Evolutionary conservation across 257 asterid species (phyloP), one percentile per base, ranked within the genome.

Genomic region (Nicotiana noctiflora): DNA sequence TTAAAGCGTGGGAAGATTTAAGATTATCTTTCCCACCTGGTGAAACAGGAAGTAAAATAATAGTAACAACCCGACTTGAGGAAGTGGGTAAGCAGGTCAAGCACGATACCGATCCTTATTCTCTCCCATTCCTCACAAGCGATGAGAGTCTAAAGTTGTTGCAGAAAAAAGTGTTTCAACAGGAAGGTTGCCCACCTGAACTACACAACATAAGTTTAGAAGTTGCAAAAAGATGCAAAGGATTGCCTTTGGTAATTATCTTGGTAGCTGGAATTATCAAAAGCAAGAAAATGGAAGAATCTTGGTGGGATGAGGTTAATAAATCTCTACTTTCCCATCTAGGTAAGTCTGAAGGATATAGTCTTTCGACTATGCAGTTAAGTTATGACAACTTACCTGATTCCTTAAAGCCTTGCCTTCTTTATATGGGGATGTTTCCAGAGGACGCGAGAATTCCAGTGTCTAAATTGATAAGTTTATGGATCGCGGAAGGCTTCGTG

Each of bases 211-310:
- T 17, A 18, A 78, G 81, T 14, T 11, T 8, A 14, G 60, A 0
- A 60, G 27, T 81, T 23, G 80, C 75, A 21, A 5, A 74, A 55
- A 81, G 4, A 55, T 81, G 84, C 52, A 34, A 81, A 55, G 80
- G 84, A 40, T 1, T 60, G 32, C 84, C 84, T 25, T 31, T 81
- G 0, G 37, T 78, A 4, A 1, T 81, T 60, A 6, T 61, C n/a
- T 51, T 81, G 37, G 55, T 13, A 31, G 55, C 40, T 57, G 80
- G 84, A 31, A 15, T 74, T 0, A 61, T 72, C 9, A 23, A 34
- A 31, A 59, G 1, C 15, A 74, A 4, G 1, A 52, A 51, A 19
- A 2, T 0, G 37, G 37, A 75, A 72, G 62, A 2, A 3, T 27
- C 37, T 10, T 27, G 34, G 18, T 81, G 84, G 84, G 2, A 18